A percentile compares a stretch with the other conserved stretches of the same genome.
Conservation (phyloP, 2,329 filamentous ascomycete species). For the Epichloe glyceriae region DNA sequence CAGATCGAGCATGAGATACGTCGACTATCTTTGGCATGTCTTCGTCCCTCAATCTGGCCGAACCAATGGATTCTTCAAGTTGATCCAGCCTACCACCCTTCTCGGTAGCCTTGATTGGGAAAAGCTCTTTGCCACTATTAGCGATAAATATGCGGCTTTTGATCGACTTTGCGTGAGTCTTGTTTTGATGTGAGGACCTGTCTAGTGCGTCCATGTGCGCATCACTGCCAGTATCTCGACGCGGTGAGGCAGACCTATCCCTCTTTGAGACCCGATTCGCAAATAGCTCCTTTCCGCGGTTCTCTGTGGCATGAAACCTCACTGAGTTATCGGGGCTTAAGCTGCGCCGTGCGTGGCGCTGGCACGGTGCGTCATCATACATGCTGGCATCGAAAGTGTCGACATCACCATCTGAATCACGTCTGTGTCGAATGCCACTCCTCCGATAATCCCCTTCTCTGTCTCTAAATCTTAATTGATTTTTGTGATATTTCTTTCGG, state of each 20-base stretch:
- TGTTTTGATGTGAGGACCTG: conserved; percentile 23
- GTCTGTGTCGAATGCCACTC: conserved; percentile 20
- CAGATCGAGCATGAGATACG: conserved; percentile 28
- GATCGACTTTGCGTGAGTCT: conserved; percentile 20
- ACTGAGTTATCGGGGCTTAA: conserved; percentile 16
- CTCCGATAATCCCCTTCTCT: conserved; percentile 28
- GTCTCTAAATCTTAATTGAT: conserved; percentile 51
- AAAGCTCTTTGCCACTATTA: conserved; percentile 25
- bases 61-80: conserved; percentile 26
- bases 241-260: conserved; percentile 40
- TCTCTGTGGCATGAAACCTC: conserved; percentile 22
- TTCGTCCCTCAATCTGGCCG: conserved; percentile 23
- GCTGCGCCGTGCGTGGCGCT: conserved; percentile 13
- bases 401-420: conserved; percentile 35
- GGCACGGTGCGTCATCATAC: conserved; percentile 57
- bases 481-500: conserved; percentile 41
- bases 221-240: conserved; percentile 29
- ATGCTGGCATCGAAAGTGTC: conserved; percentile 60
- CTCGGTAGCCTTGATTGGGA: conserved; percentile 21
- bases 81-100: conserved; percentile 23
- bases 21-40: conserved; percentile 46
- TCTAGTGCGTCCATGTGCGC: conserved; percentile 21
- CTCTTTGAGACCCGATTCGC: conserved; percentile 25
- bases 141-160: conserved; percentile 19
- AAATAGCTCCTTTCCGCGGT: conserved; percentile 52